Evolutionary conservation across 306 rosid species (phyloP), one percentile per base, ranked within the genome.

Genomic region (Senna tora): DNA sequence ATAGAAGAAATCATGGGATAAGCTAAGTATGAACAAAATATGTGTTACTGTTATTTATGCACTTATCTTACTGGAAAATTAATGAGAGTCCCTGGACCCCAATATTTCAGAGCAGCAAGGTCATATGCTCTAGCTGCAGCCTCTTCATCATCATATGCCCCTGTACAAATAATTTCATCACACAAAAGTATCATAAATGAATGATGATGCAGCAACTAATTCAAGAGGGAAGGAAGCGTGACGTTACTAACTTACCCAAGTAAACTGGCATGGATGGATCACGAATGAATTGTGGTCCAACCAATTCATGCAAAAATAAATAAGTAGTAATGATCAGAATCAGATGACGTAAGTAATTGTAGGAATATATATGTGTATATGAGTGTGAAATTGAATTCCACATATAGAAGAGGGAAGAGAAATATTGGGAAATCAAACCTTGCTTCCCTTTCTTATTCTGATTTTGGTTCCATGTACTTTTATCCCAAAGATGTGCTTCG

Each of bases 401-500:
- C 30, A 25, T 25, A 25, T 25, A 81, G 21, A 74, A 12, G 84
- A 43, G 54, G 55, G 79, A 5, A 47, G n/a, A 36, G 60, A 6
- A 51, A 17, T 20, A 11, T n/a, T n/a, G n/a, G 25, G 32, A 28
- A 28, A 38, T 15, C 67, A 49, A 59, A 94, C 99, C 99, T 89
- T 95, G 99, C 72, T 95, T 95, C 77, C 99, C 99, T 85, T 95
- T 95, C 84, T 95, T 95, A 69, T 95, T 95, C 87, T 95, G 99
- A 77, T 95, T 95, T 71, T 95, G 99, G 52, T 95, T 95, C 99
- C 99, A 95, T 22, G 97, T 95, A 70, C 96, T 95, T 77, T 95
- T 95, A 83, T 95, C 99, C 99, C 99, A 95, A 38, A 95, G 99
- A 80, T 95, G 99, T 58, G 99, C 99, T 75, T 95, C 99, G 62